Evolutionary conservation across 345 rosid genomes (phyloP), one percentile per base, ranked within the genome.

Genomic region (Boechera divaricarpa): DNA sequence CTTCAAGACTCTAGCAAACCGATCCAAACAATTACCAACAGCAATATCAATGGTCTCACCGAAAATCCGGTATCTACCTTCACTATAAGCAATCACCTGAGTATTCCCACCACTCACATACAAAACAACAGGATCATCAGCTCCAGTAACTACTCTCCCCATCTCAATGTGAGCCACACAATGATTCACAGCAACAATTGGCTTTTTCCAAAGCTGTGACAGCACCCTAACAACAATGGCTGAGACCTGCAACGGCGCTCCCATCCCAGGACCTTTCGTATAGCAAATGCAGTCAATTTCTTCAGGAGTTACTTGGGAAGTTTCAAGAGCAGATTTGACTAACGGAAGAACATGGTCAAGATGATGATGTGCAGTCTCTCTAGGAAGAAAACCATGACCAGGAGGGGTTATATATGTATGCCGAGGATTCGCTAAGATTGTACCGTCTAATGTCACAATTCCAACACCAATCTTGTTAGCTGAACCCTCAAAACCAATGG

Each of bases 31-130:
- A 81, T 96, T 96, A 29, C 98, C 99, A 45, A 93, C 97, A 82
- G 95, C 99, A 70, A 96, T 96, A 84, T 93, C 99, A 83, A 96
- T 93, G 16, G 97, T 93, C 87, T 93, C 99, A 26, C 98, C 98
- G 6, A 96, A 93, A 6, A 96, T 96, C 18, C 93, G 60, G 48
- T 93, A 93, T 44, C 90, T 72, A n/a, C 97, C 99, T 86, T 93
- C 99, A 64, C 98, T 93, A 36, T 91, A 96, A 0, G 98, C 96
- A 83, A 96, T 96, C 21, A 93, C 98, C 81, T 91, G 97, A n/a
- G 99, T 96, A 74, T 96, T 96, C 56, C 99, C 98, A 53, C 99
- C 99, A 41, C 99, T 96, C 15, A 91, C 99, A 81, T 96, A 96
- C 84, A 96, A 52, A 31, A 93, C 98, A 69, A 93, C 96, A 15